Evolutionary conservation across 805 yeast genomes (phyloP).

Genomic region (Wickerhamiella slavikovae): DNA sequence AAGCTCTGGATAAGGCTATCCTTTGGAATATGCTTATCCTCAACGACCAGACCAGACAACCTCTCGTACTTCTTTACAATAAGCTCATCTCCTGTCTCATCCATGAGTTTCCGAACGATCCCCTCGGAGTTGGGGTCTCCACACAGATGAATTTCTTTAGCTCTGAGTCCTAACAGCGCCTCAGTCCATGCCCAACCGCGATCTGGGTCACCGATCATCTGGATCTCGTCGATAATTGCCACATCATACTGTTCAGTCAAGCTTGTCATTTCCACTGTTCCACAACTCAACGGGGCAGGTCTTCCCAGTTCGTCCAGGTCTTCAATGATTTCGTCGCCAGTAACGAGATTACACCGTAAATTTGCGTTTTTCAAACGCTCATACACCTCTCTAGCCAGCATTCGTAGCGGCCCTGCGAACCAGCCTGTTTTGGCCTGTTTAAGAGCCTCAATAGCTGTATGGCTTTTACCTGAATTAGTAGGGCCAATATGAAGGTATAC

Average conservation of each 20-base stretch:
- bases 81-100: constrained; percentile 61
- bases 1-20: constrained; percentile 22
- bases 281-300: constrained; percentile 56
- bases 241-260: constrained; percentile 48
- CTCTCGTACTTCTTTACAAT: constrained; percentile 54
- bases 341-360: constrained; percentile 57
- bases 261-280: constrained; percentile 91
- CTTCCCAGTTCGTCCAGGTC: constrained; percentile 45
- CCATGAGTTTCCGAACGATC: constrained; percentile 34
- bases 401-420: constrained; percentile 84
- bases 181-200: constrained; percentile 93
- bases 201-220: constrained; percentile 62
- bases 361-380: constrained; percentile 55
- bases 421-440: constrained; percentile 53
- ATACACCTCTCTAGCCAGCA: constrained; percentile 78
- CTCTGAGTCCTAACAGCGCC: constrained; percentile 69
- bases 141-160: constrained; percentile 75
- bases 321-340: constrained; percentile 87
- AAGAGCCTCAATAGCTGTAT: constrained; percentile 52
- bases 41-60: constrained; percentile 48
- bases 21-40: constrained; percentile 16
- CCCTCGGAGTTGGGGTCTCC: constrained; percentile 82
- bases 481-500: constrained; percentile 94
- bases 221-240: constrained; percentile 88
- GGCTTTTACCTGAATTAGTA: constrained; percentile 90